Evolutionary conservation across 78 protist species (phyloP).

Genomic region (Chrysochromulina parva): DNA sequence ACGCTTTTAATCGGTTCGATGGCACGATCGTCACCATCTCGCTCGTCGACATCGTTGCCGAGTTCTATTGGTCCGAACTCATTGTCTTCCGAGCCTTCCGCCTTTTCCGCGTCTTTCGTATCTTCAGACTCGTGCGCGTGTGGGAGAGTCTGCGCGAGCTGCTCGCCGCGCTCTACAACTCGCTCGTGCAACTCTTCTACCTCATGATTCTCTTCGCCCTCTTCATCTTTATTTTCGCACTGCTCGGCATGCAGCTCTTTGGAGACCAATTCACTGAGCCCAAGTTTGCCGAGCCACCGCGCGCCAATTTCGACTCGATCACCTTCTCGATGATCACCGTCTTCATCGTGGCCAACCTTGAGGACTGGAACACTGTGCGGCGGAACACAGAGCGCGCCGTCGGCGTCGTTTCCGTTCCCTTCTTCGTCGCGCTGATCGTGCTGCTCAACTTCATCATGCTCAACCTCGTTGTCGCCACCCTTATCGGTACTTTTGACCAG

Average conservation of each 20-base stretch:
- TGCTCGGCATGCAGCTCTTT: constrained; percentile 30
- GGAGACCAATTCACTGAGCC: not conserved
- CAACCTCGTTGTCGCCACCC: constrained; percentile 35
- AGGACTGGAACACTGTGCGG: constrained; percentile 28
- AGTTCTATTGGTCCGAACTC: no score
- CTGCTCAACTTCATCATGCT: constrained; percentile 22
- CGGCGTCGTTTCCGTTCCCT: not conserved
- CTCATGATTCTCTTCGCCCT: not conserved
- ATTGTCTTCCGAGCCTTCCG: no score
- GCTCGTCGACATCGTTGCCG: not conserved
- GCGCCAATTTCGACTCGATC: constrained; percentile 6
- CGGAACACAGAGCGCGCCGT: not conserved
- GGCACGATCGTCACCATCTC: not conserved
- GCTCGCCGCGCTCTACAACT: not conserved
- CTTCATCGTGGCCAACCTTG: constrained; percentile 14
- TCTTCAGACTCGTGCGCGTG: constrained; percentile 37
- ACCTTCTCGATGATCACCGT: not conserved
- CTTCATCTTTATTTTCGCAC: constrained; percentile 29
- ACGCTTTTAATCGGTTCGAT: not conserved
- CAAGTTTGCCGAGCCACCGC: not conserved
- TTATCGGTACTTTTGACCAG: not conserved
- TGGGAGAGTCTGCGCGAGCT: constrained; percentile 29
- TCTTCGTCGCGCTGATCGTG: not conserved
- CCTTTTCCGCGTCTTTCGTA: constrained; percentile 41
- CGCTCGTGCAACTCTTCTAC: not conserved